These are phyloP conservation scores for Rhodosporidiobolus odoratus DNA, from an alignment of 768 basidiomycete species.

Conservation along the genomic window DNA sequence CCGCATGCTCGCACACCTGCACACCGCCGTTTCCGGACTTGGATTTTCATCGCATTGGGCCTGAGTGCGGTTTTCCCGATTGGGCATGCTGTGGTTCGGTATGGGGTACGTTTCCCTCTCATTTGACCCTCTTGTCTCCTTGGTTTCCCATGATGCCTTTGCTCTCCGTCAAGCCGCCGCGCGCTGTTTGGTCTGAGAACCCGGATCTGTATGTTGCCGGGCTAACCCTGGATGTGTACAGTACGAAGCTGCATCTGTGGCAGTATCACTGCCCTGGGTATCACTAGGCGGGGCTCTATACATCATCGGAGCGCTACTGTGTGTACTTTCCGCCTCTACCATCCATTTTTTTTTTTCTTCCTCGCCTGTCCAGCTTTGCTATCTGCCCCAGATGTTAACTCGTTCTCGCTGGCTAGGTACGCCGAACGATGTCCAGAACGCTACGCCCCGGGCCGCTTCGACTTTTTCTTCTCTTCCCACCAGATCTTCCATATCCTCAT, in stretches of 20 bases:
- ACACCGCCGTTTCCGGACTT: slow-evolving; percentile 69
- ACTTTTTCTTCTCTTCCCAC: slow-evolving; percentile 72
- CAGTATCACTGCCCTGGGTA: slow-evolving; percentile 69
- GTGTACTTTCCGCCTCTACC: slow-evolving; percentile 48
- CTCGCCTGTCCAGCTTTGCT: background rate
- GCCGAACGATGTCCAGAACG: slow-evolving; percentile 77
- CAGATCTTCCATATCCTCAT: slow-evolving; percentile 85
- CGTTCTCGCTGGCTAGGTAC: slow-evolving; percentile 39
- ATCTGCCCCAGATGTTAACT: background rate
- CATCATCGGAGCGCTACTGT: slow-evolving; percentile 70
- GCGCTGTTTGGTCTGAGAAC: too few relatives aligned
- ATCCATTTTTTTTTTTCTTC: background rate
- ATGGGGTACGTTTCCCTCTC: slow-evolving; percentile 51
- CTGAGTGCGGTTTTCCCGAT: slow-evolving; percentile 65
- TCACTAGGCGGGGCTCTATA: slow-evolving; percentile 66
- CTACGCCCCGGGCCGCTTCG: slow-evolving; percentile 68
- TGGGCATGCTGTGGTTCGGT: slow-evolving; percentile 58
- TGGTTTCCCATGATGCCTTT: background rate
- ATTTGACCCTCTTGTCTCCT: background rate
- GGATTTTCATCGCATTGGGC: slow-evolving; percentile 73
- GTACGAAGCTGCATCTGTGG: slow-evolving; percentile 53
- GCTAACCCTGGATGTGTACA: too few relatives aligned
- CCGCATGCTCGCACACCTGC: slow-evolving; percentile 71
- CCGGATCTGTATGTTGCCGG: too few relatives aligned
- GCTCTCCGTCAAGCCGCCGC: too few relatives aligned